Evolutionary conservation across 2,329 filamentous ascomycete species (phyloP).

Genomic region (Nigrospora oryzae): DNA sequence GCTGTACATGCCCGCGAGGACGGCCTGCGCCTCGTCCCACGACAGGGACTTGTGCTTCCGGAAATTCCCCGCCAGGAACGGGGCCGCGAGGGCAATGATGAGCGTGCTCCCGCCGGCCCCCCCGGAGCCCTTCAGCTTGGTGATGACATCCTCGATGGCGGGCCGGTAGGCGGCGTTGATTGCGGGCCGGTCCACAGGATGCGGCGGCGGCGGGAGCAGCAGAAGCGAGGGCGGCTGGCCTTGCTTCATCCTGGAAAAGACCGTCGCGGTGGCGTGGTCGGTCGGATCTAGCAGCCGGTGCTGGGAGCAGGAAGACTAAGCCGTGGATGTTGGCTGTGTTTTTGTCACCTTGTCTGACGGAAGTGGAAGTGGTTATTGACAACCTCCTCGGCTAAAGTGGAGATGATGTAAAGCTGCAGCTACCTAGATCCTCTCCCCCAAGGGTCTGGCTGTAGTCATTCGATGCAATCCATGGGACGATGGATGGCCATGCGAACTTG

Average conservation of each 20-base stretch:
- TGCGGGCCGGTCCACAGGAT: conserved; percentile 38
- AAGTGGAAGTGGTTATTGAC: background rate
- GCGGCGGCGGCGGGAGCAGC: conserved; percentile 55
- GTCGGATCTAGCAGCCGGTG: too few species aligned
- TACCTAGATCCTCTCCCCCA: too few species aligned
- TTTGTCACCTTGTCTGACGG: too few species aligned
- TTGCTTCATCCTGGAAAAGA: background rate
- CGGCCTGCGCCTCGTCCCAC: conserved; percentile 63
- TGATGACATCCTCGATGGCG: conserved; percentile 46
- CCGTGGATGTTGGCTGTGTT: too few species aligned
- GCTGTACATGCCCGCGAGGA: conserved; percentile 71
- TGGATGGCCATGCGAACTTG: too few species aligned
- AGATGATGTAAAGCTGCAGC: background rate
- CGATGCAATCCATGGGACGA: too few species aligned
- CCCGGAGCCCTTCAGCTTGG: conserved; percentile 31
- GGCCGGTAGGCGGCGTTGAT: conserved; percentile 53
- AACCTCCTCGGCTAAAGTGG: conserved; percentile 1
- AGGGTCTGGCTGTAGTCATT: too few species aligned
- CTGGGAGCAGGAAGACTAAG: too few species aligned
- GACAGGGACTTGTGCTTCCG: conserved; percentile 42
- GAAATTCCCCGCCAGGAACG: conserved; percentile 29
- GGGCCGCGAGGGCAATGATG: conserved; percentile 42
- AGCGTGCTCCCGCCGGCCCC: conserved; percentile 26
- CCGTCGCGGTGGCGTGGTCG: too few species aligned
- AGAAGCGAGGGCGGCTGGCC: conserved; percentile 41